Conservation (phyloP, 2,329 filamentous ascomycete species). For the Teratosphaeria zuluensis region DNA sequence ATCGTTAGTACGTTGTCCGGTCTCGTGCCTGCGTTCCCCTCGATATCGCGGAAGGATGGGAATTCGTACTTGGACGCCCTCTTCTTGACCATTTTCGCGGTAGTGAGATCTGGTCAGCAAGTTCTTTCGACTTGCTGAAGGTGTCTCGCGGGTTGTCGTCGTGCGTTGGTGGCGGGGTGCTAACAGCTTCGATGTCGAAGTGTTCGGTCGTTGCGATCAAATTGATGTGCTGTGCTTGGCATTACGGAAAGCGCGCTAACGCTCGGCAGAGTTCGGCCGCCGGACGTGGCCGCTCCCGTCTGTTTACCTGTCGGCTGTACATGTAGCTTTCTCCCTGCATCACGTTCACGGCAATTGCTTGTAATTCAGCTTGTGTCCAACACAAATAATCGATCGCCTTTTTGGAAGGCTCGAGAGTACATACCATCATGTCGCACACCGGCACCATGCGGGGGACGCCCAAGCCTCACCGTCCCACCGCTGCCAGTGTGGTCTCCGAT, state of each 20-base stretch:
- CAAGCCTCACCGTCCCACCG: constrained; percentile 34
- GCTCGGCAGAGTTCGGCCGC: neutral
- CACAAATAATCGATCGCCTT: neutral
- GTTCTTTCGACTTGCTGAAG: constrained; percentile 14
- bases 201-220: neutral
- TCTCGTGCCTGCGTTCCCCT: constrained; percentile 6
- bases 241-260: neutral
- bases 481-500: constrained; percentile 40
- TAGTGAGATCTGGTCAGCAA: constrained; percentile 27
- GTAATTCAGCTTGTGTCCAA: neutral
- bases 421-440: constrained; percentile 46
- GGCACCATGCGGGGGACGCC: constrained; percentile 64
- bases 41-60: constrained; percentile 2
- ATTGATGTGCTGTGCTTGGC: neutral
- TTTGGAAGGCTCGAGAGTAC: neutral
- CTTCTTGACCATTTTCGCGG: constrained; percentile 66
- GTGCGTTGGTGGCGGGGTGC: neutral
- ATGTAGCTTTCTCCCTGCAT: neutral
- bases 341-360: neutral
- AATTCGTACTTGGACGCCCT: constrained; percentile 59
- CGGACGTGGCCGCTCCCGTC: neutral
- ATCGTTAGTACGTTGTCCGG: constrained; percentile 24
- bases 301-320: neutral
- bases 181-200: neutral
- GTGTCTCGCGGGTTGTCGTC: neutral